These are phyloP conservation scores for Ophidiomyces ophidiicola DNA, from an alignment of 2,329 filamentous ascomycete genomes.

Conservation along the genomic window DNA sequence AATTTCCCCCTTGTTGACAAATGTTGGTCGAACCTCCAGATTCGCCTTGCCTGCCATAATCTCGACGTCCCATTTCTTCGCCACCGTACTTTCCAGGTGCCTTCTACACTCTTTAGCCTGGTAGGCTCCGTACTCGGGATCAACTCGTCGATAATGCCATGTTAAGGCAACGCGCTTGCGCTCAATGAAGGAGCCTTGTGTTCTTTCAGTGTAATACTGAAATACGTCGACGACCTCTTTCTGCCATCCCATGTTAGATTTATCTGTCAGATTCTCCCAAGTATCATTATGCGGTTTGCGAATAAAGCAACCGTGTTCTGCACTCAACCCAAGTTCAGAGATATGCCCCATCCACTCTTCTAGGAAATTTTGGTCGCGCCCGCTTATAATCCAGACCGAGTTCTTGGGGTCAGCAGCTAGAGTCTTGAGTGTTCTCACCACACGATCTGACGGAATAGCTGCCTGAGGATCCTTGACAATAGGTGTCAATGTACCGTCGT, in stretches of 20 bases:
- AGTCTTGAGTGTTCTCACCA: constrained; percentile 66
- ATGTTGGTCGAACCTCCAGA: constrained; percentile 87
- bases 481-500: constrained; percentile 89
- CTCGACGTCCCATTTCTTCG: constrained; percentile 74
- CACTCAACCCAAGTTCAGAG: constrained; percentile 75
- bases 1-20: constrained; percentile 97
- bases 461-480: constrained; percentile 86
- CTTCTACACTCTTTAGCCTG: constrained; percentile 71
- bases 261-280: constrained; percentile 84
- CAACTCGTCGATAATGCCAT: constrained; percentile 90
- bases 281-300: constrained; percentile 60
- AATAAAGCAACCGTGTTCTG: constrained; percentile 95
- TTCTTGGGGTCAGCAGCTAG: constrained; percentile 72
- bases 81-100: constrained; percentile 65
- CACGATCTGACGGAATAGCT: constrained; percentile 72
- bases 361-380: constrained; percentile 83
- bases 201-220: constrained; percentile 75
- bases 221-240: constrained; percentile 71
- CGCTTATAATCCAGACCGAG: constrained; percentile 95
- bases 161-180: constrained; percentile 87
- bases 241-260: constrained; percentile 86
- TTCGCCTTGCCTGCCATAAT: constrained; percentile 97
- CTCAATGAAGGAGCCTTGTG: constrained; percentile 84
- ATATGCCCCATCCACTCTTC: constrained; percentile 90
- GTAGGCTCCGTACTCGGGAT: constrained; percentile 70